Base-by-base conservation (phyloP, 768 basidiomycete species). In the Fibroporia radiculosa region DNA sequence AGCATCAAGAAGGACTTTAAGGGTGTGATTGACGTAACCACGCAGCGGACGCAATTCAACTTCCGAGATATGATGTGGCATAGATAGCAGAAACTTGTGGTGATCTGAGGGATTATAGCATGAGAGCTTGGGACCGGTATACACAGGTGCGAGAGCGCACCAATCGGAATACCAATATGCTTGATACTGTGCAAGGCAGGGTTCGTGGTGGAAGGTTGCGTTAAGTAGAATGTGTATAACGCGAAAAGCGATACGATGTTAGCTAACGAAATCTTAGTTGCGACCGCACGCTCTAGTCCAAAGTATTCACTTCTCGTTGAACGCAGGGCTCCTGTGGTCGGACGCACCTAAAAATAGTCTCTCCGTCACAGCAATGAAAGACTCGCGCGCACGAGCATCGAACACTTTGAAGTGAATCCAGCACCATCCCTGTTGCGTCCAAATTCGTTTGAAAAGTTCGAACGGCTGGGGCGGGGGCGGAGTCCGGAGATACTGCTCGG, bases 361-460 rank as follows among this genome's bases (percentile, higher is more conserved):
- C 42, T 73, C 63, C 2, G 77, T 74, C 8, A 77, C 69, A 26
- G 67, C 67, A 23, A 90, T 61, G 60, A 87, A 85, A 0, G 66
- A 59, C 36, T 82, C 75, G 28, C 88, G 74, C 18, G 82, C 67
- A 39, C 82, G 72, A 33, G 70, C 63, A 54, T 91, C 86, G 47
- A 84, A 76, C 3, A 82, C 77, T 58, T 75, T 80, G 65, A 91
- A 74, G 56, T 89, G 85, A 34, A 87, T 61, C 75, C 78, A 86
- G 25, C 69, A 65, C 88, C 88, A 92, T 18, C 84, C 82, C 48
- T 74, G 71, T 4, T 65, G 63, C 10, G 57, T 60, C 88, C 89
- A 92, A 16, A 86, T 55, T 1, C 57, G 52, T 62, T 84, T 89
- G 75, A 90, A 92, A 16, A 80, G 66, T 2, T 66, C 53, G 59